These are phyloP conservation scores for Mycosphaerella arachidis DNA, from an alignment of 2,329 filamentous ascomycete species.

Conservation along the genomic window DNA sequence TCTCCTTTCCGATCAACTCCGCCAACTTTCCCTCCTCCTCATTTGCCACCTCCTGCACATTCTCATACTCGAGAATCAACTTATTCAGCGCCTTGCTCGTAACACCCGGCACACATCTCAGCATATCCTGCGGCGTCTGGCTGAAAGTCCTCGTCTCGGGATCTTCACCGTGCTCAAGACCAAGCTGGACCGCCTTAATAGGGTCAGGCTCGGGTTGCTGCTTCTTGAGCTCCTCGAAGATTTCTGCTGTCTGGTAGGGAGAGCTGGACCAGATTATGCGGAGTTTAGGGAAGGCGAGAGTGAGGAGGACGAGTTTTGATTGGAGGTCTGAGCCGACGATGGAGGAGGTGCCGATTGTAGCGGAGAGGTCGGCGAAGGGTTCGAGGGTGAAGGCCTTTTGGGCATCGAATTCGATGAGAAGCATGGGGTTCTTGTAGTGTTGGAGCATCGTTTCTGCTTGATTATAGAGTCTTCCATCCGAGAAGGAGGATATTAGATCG, in stretches of 20 bases:
- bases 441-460: constrained; percentile 93
- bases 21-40: constrained; percentile 71
- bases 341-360: constrained; percentile 59
- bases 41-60: constrained; percentile 77
- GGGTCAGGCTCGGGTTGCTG: constrained; percentile 88
- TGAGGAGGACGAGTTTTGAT: constrained; percentile 85
- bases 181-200: constrained; percentile 75
- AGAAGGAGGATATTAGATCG: constrained; percentile 87
- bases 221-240: constrained; percentile 89
- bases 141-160: constrained; percentile 67
- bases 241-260: constrained; percentile 94
- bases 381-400: constrained; percentile 94
- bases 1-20: constrained; percentile 70
- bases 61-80: constrained; percentile 68
- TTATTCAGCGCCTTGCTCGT: constrained; percentile 71
- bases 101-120: constrained; percentile 77
- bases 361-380: constrained; percentile 51
- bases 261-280: constrained; percentile 91
- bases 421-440: constrained; percentile 83
- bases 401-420: constrained; percentile 96
- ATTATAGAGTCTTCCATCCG: constrained; percentile 83
- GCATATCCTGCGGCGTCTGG: constrained; percentile 83
- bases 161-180: constrained; percentile 59
- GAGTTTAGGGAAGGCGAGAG: constrained; percentile 82
- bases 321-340: constrained; percentile 71